Evolutionary conservation across 1,284 basidiomycete species (phyloP), one percentile per base, ranked within the genome.

Genomic region (Tetrapyrgos nigripes): DNA sequence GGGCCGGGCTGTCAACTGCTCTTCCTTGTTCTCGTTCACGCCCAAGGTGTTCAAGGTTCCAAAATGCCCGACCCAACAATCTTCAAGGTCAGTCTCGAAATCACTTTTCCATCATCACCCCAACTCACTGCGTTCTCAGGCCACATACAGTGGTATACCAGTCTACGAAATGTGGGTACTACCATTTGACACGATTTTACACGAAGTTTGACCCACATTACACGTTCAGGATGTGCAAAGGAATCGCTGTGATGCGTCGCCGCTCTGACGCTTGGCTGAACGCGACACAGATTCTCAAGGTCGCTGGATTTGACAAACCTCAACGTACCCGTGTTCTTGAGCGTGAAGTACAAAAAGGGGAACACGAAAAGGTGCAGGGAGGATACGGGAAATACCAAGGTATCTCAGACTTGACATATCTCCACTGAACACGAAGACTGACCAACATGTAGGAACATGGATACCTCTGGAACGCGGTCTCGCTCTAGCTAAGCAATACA

Each of bases 361-460:
- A 95, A 66, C 97, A 99, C 75, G 97, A 99, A 77, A 99, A 99
- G 76, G 96, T 99, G 1, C 97, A 99, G 74, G 97, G 97, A 33
- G 97, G 97, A 0, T 99, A 99, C 76, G 97, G 97, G 66, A 99
- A 99, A 78, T 99, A 98, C 75, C 97, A 99, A 84, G 97, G 96
- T 96, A 62, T n/a, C n/a, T n/a, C n/a, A 62, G 87, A 73, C 24
- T 13, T 48, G 48, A 53, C 29, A 48, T 59, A 23, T 48, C 53
- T 59, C 33, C 10, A 57, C 49, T 31, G 27, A 43, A 40, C 37
- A 61, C 64, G 17, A 40, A 40, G 19, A 17, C 37, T n/a, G 17
- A 40, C 37, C 17, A 19, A 59, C 35, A 33, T 47, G 26, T 68
- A 98, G 96, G 97, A 19, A 99, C 97, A 35, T 99, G 97, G 97